phyloP scores from a whole-genome alignment of 2,329 filamentous ascomycete species.

The Microdochium trichocladiopsis region DNA sequence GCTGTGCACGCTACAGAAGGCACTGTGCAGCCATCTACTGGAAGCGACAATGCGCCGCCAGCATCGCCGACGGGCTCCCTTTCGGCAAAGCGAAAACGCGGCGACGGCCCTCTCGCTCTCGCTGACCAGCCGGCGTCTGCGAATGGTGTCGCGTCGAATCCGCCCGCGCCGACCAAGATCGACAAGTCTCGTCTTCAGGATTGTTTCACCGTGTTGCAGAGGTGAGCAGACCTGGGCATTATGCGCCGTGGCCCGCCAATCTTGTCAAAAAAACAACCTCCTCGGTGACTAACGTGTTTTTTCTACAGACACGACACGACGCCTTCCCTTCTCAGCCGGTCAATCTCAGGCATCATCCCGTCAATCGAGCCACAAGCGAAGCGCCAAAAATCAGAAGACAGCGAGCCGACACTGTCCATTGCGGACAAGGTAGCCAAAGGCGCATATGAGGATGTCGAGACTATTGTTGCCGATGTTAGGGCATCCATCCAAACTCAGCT shows the following conservation, averaged over 20 bases:
- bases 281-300: too few relatives aligned
- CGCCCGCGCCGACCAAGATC: not conserved
- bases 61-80: not conserved
- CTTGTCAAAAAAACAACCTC: too few relatives aligned
- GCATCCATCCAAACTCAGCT: slow-evolving; percentile 39
- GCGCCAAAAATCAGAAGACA: slow-evolving; percentile 49
- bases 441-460: slow-evolving; percentile 54
- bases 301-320: slow-evolving; percentile 46
- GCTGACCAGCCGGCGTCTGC: not conserved
- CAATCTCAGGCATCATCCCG: slow-evolving; percentile 34
- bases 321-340: slow-evolving; percentile 48
- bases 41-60: not conserved
- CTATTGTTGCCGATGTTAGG: slow-evolving; percentile 53
- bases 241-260: not conserved
- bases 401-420: slow-evolving; percentile 33
- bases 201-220: not conserved
- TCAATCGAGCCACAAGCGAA: slow-evolving; percentile 50
- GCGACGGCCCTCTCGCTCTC: not conserved
- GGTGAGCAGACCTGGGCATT: not conserved
- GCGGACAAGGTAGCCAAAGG: slow-evolving; percentile 45
- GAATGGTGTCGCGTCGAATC: not conserved
- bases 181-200: not conserved
- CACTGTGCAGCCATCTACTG: not conserved
- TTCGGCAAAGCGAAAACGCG: not conserved
- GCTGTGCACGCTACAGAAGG: not conserved